Percentiles rank a stretch among this genome's conserved stretches.
Conservation (phyloP, 2,329 filamentous ascomycete genomes). For the Colletotrichum destructivum region DNA sequence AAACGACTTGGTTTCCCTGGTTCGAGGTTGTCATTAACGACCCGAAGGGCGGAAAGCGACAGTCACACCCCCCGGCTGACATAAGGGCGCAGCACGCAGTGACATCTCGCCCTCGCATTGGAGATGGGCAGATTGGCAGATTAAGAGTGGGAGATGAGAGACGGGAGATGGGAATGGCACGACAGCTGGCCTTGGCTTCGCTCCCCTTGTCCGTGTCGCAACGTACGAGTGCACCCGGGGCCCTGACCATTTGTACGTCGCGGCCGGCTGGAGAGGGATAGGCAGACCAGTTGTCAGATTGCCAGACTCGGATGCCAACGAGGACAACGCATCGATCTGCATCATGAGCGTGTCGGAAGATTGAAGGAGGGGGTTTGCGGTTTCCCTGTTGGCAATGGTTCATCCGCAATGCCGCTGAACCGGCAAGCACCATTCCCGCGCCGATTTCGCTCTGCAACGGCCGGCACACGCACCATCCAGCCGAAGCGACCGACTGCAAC, state of each 20-base stretch:
- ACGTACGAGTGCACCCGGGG: background rate
- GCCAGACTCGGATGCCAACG: constrained; percentile 6
- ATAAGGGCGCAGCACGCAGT: constrained; percentile 30
- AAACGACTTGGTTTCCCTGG: background rate
- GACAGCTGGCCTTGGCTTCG: constrained; percentile 23
- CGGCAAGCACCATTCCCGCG: background rate
- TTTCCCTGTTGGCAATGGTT: constrained; percentile 8
- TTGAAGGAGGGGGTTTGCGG: constrained; percentile 15
- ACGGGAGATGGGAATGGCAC: constrained; percentile 27
- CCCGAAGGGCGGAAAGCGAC: constrained; percentile 16
- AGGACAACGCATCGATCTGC: constrained; percentile 25
- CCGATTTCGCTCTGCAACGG: constrained; percentile 30
- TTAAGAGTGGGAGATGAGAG: constrained; percentile 11
- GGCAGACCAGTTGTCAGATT: constrained; percentile 4
- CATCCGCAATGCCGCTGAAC: background rate
- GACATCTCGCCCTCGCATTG: constrained; percentile 28
- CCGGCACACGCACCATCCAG: constrained; percentile 6
- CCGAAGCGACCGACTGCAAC: constrained; percentile 13
- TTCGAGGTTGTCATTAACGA: background rate
- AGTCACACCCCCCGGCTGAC: constrained; percentile 31
- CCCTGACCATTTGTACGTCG: constrained; percentile 6
- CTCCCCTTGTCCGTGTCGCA: background rate
- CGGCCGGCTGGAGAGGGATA: constrained; percentile 6
- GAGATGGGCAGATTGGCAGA: constrained; percentile 37
- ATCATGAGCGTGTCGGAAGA: constrained; percentile 6